A percentile compares a stretch with the other conserved stretches of the same genome.
Conservation (phyloP, 306 rosid genomes). For the Fragaria vesca region DNA sequence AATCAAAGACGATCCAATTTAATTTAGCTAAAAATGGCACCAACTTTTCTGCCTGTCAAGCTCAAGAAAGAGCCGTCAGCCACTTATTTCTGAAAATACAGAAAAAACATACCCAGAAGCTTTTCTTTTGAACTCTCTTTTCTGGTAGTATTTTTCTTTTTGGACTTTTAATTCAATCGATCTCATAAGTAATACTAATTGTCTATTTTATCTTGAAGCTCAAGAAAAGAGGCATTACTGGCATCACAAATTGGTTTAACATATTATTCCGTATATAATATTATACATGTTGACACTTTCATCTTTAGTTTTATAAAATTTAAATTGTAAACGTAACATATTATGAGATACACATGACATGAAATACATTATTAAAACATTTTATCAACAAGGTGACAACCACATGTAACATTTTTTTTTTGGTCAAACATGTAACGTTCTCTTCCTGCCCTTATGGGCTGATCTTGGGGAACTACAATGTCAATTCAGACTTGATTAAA, state of each 20-base stretch:
- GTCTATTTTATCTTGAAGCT: neutral
- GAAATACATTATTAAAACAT: neutral
- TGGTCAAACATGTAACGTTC: neutral
- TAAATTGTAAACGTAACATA: neutral
- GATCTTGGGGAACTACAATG: neutral
- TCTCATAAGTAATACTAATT: neutral
- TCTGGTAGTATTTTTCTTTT: neutral
- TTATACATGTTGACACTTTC: neutral
- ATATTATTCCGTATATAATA: neutral
- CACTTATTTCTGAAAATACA: neutral
- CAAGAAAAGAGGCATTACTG: neutral
- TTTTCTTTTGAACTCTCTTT: constrained; percentile 5
- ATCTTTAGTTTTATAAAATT: neutral
- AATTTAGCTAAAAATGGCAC: constrained; percentile 1
- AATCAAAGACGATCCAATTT: neutral
- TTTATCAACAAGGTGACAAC: neutral
- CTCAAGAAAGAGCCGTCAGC: neutral
- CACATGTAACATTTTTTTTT: neutral
- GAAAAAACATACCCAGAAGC: constrained; percentile 9
- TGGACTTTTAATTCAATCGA: neutral
- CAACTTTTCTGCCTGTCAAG: neutral
- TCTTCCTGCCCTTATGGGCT: neutral
- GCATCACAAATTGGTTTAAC: neutral
- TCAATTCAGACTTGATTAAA: neutral
- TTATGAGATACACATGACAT: neutral